These are phyloP conservation scores for Penicillium fimorum DNA, from an alignment of 495 filamentous ascomycete genomes.

Conservation along the genomic window DNA sequence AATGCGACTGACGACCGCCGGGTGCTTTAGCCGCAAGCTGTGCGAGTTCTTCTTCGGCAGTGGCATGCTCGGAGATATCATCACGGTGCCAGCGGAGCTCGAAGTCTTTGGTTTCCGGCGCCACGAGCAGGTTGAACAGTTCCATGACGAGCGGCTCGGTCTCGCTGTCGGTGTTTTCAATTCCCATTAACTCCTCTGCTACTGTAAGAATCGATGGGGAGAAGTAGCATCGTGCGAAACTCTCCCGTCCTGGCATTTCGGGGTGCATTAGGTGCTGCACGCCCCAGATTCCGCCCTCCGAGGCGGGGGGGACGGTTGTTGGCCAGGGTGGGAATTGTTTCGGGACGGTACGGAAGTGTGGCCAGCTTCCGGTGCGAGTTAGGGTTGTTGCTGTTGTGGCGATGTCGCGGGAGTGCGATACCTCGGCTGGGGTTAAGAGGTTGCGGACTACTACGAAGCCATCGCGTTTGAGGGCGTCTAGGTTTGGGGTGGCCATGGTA, in stretches of 20 bases:
- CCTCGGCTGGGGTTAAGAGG: slow-evolving; percentile 47
- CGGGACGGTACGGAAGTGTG: slow-evolving; percentile 74
- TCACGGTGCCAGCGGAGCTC: slow-evolving; percentile 76
- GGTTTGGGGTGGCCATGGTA: slow-evolving; percentile 32
- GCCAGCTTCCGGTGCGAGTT: slow-evolving; percentile 66
- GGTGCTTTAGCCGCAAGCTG: slow-evolving; percentile 45
- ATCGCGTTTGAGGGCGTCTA: slow-evolving; percentile 45
- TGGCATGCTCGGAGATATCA: slow-evolving; percentile 60
- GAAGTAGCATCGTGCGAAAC: slow-evolving; percentile 68
- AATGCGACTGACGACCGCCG: slow-evolving; percentile 53
- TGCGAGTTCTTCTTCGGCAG: slow-evolving; percentile 53
- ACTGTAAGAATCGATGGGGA: slow-evolving; percentile 53
- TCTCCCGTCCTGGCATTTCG: slow-evolving; percentile 49
- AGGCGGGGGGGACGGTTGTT: slow-evolving; percentile 43
- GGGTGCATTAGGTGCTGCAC: slow-evolving; percentile 82
- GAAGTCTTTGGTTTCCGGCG: slow-evolving; percentile 60
- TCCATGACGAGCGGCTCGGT: slow-evolving; percentile 67
- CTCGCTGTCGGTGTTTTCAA: slow-evolving; percentile 20
- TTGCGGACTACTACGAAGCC: slow-evolving; percentile 50
- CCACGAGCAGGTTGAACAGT: slow-evolving; percentile 74
- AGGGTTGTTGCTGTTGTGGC: slow-evolving; percentile 51
- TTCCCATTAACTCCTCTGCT: slow-evolving; percentile 55
- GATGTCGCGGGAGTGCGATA: slow-evolving; percentile 54
- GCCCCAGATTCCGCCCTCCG: slow-evolving; percentile 73
- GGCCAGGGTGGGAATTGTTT: slow-evolving; percentile 87